Evolutionary conservation across 2,329 filamentous ascomycete species (phyloP).

Genomic region (Cladorrhinum sp.): DNA sequence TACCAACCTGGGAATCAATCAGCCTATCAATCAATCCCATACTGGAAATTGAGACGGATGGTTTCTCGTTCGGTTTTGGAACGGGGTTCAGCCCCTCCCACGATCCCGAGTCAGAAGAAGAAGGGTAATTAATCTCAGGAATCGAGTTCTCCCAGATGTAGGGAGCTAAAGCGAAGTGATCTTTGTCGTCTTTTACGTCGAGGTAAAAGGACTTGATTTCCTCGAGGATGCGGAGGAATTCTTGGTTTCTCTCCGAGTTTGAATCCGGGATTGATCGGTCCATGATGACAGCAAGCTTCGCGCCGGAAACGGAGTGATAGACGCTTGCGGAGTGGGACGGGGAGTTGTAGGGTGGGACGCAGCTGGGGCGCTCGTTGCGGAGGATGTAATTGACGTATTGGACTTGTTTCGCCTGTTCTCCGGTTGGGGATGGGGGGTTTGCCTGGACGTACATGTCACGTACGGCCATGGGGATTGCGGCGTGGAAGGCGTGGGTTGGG

Average conservation of each 20-base stretch:
- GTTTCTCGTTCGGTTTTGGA: constrained; percentile 27
- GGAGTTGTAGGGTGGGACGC: constrained; percentile 26
- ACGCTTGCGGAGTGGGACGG: constrained; percentile 28
- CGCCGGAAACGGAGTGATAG: constrained; percentile 33
- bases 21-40: constrained; percentile 37
- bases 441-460: too few relatives aligned
- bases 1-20: constrained; percentile 28
- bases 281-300: constrained; percentile 25
- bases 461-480: constrained; percentile 30
- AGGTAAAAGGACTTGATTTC: constrained; percentile 31
- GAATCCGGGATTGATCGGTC: too few relatives aligned
- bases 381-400: constrained; percentile 34
- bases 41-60: constrained; percentile 34
- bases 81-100: constrained; percentile 17
- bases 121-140: constrained; percentile 13
- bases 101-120: not conserved
- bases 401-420: constrained; percentile 17
- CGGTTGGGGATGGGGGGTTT: too few relatives aligned
- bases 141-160: constrained; percentile 24
- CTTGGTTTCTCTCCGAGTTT: constrained; percentile 12
- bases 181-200: constrained; percentile 30
- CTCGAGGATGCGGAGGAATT: constrained; percentile 29
- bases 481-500: constrained; percentile 34
- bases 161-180: constrained; percentile 30
- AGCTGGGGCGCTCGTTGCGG: constrained; percentile 32